Percentiles rank a stretch among this genome's conserved stretches.
Conservation (phyloP, 176 grass and related monocot genomes). For the Zoysia japonica region DNA sequence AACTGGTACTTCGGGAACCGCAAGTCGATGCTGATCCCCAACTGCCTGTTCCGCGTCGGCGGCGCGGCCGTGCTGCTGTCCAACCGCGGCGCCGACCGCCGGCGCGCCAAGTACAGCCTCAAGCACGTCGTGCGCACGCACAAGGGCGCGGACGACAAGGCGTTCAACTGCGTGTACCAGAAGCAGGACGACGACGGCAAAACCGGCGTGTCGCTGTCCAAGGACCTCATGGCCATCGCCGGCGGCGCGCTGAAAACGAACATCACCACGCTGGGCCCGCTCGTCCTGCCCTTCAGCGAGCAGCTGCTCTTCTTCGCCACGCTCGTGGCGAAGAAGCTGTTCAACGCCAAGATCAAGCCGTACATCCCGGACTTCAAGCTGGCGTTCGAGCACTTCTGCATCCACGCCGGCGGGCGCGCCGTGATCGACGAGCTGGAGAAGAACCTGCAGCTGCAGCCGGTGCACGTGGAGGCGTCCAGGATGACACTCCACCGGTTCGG, state of each 20-base stretch:
- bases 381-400: slow-evolving; percentile 91
- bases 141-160: slow-evolving; percentile 75
- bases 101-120: slow-evolving; percentile 75
- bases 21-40: slow-evolving; percentile 91
- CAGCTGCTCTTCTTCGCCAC: slow-evolving; percentile 87
- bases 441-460: slow-evolving; percentile 75
- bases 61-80: slow-evolving; percentile 75
- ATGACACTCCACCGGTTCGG: slow-evolving; percentile 87
- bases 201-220: slow-evolving; percentile 72
- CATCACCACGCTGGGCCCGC: slow-evolving; percentile 88
- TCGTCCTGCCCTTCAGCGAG: slow-evolving; percentile 85
- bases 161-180: slow-evolving; percentile 87
- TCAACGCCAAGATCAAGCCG: slow-evolving; percentile 71
- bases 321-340: slow-evolving; percentile 70
- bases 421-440: slow-evolving; percentile 95
- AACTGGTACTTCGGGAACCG: slow-evolving; percentile 92
- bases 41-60: slow-evolving; percentile 83
- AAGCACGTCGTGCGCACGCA: slow-evolving; percentile 80
- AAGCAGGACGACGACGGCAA: slow-evolving; percentile 81
- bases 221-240: slow-evolving; percentile 88
- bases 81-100: slow-evolving; percentile 57
- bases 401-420: slow-evolving; percentile 79
- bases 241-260: slow-evolving; percentile 84
- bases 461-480: slow-evolving; percentile 85
- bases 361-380: slow-evolving; percentile 96